A percentile compares a stretch with the other conserved stretches of the same genome.
Conservation (phyloP, 805 yeast genomes). For the Saccharomyces paradoxus region DNA sequence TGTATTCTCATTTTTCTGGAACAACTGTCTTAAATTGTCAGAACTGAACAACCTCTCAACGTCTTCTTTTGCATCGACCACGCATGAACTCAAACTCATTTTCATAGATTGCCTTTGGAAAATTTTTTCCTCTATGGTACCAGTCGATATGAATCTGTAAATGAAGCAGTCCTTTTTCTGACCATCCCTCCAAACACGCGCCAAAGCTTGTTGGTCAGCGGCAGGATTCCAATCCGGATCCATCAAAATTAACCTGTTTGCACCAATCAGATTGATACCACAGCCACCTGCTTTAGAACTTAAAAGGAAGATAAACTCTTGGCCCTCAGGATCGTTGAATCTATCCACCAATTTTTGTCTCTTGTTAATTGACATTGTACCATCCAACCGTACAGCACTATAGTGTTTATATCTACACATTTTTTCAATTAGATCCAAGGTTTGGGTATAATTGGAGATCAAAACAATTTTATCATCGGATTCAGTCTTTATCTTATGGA, state of each 20-base stretch:
- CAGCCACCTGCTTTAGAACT: conserved; percentile 98
- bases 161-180: conserved; percentile 95
- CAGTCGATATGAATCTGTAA: conserved; percentile 87
- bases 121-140: conserved; percentile 92
- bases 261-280: conserved; percentile 95
- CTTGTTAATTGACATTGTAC: conserved; percentile 85
- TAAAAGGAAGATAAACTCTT: conserved; percentile 76
- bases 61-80: conserved; percentile 92
- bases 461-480: conserved; percentile 92
- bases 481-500: conserved; percentile 63
- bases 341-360: conserved; percentile 86
- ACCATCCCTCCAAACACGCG: conserved; percentile 98
- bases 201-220: conserved; percentile 94
- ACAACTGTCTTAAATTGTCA: conserved; percentile 68
- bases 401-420: conserved; percentile 71
- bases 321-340: conserved; percentile 82
- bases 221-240: conserved; percentile 99
- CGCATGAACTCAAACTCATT: conserved; percentile 85
- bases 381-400: conserved; percentile 79
- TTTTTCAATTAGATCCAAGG: conserved; percentile 80
- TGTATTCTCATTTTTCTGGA: conserved; percentile 59
- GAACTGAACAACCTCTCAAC: conserved; percentile 87
- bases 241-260: conserved; percentile 76
- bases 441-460: conserved; percentile 90
- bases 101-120: conserved; percentile 95